Evolutionary conservation across 2,329 filamentous ascomycete genomes (phyloP).

Genomic region (Thelonectria discophora): DNA sequence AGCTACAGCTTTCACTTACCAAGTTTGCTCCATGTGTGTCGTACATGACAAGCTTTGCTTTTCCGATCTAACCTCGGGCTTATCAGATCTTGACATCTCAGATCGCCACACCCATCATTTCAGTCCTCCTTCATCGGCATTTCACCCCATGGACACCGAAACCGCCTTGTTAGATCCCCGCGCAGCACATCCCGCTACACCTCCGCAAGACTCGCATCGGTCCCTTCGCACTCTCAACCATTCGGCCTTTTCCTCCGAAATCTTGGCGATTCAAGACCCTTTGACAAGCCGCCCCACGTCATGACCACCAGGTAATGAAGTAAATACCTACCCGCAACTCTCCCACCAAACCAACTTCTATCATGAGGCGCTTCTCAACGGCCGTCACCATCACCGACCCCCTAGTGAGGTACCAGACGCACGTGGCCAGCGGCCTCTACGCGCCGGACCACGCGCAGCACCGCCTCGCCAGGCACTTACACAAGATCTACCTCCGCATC

Average conservation of each 20-base stretch:
- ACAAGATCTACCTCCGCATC: conserved; percentile 77
- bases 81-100: not conserved
- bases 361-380: conserved; percentile 52
- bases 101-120: not conserved
- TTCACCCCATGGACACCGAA: not conserved
- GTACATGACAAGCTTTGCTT: not conserved
- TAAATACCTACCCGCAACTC: conserved; percentile 13
- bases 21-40: no score
- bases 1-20: not conserved
- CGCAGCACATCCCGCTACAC: no score
- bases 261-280: not conserved
- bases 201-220: not conserved
- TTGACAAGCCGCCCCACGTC: not conserved
- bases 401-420: conserved; percentile 76
- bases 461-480: conserved; percentile 77
- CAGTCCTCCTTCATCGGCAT: not conserved
- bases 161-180: no score
- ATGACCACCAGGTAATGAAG: conserved; percentile 13
- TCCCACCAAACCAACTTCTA: not conserved
- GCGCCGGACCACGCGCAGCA: conserved; percentile 77
- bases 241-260: not conserved
- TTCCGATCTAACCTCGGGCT: not conserved
- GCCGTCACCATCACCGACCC: conserved; percentile 74
- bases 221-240: not conserved
- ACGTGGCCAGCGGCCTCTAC: conserved; percentile 73